Evolutionary conservation across 2,329 filamentous ascomycete genomes (phyloP).

Genomic region (Trichocomaceae sp.): DNA sequence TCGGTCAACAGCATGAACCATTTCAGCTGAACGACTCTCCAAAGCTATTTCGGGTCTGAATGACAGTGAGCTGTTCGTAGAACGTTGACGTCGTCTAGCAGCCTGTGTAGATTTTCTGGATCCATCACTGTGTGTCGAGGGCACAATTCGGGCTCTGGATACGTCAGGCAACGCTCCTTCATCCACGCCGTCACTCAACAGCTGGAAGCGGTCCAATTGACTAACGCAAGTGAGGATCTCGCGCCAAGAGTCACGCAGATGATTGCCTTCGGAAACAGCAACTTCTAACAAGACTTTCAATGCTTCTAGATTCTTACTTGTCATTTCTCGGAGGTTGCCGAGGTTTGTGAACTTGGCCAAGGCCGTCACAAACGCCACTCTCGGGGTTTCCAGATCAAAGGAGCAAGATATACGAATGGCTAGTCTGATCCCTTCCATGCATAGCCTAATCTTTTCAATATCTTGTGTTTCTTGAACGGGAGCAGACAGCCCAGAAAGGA

Average conservation of each 20-base stretch:
- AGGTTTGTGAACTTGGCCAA: constrained; percentile 91
- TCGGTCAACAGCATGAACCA: constrained; percentile 84
- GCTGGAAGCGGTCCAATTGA: constrained; percentile 87
- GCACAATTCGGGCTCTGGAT: constrained; percentile 68
- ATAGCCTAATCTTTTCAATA: constrained; percentile 82
- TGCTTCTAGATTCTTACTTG: constrained; percentile 92
- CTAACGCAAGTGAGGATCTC: constrained; percentile 93
- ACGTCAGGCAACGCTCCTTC: constrained; percentile 90
- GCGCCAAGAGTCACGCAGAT: constrained; percentile 85
- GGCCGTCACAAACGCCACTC: constrained; percentile 90
- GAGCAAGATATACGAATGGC: constrained; percentile 88
- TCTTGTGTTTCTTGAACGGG: constrained; percentile 93
- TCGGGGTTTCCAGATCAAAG: constrained; percentile 86
- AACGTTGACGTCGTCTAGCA: constrained; percentile 43
- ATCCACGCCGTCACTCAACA: constrained; percentile 90
- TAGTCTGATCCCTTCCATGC: constrained; percentile 90
- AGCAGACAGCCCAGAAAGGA: constrained; percentile 87
- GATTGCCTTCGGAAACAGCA: constrained; percentile 85
- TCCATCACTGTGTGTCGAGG: constrained; percentile 48
- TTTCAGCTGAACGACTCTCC: constrained; percentile 86
- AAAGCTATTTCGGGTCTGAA: constrained; percentile 77
- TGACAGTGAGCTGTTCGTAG: constrained; percentile 44
- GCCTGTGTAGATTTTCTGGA: constrained; percentile 62
- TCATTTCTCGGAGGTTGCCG: constrained; percentile 91
- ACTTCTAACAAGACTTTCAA: constrained; percentile 87